Evolutionary conservation across 225 moss, liverwort and hornwort genomes (phyloP).

Genomic region (Asterella californica): DNA sequence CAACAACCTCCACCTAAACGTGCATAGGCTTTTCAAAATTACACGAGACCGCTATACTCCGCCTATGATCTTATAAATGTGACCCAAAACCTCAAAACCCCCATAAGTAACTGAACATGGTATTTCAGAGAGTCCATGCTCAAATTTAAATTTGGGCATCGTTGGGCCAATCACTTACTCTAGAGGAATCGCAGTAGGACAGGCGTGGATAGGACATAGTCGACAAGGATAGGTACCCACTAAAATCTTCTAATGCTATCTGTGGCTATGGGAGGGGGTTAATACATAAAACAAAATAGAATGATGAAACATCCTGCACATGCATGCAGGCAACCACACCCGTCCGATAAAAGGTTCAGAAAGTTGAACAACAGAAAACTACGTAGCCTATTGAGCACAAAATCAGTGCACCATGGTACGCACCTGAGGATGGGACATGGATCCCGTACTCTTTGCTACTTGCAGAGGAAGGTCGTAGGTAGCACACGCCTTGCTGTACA

Average conservation of each 20-base stretch:
- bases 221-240: neutral
- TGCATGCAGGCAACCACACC: neutral
- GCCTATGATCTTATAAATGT: neutral
- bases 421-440: slow-evolving; percentile 72
- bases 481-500: slow-evolving; percentile 68
- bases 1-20: neutral
- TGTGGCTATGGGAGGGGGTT: neutral
- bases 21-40: neutral
- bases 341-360: neutral
- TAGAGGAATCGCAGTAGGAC: neutral
- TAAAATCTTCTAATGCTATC: neutral
- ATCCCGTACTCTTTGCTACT: slow-evolving; percentile 39
- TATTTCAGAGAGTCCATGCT: neutral
- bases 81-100: neutral
- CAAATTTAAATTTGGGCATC: no score
- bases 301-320: neutral
- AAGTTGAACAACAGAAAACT: neutral
- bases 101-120: neutral
- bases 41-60: neutral
- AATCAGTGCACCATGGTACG: neutral
- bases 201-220: neutral
- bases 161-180: neutral
- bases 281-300: no score
- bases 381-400: neutral
- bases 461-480: slow-evolving; percentile 61